A percentile compares a stretch with the other conserved stretches of the same genome.
These are phyloP conservation scores for Podospora pseudocomata DNA, from an alignment of 495 filamentous ascomycete genomes.

Conservation along the genomic window DNA sequence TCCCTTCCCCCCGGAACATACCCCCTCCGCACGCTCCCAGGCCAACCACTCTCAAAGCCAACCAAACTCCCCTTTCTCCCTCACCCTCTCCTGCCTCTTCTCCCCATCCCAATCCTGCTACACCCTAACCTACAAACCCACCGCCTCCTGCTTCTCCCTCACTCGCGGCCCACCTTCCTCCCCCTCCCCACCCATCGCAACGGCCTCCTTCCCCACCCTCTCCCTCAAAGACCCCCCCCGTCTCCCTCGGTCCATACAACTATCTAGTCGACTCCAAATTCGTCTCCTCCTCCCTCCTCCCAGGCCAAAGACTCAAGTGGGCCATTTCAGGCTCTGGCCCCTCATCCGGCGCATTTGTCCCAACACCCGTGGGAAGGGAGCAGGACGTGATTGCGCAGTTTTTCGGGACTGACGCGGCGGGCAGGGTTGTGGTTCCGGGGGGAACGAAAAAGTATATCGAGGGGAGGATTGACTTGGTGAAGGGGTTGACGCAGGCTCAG, in stretches of 20 bases:
- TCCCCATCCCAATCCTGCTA: background rate
- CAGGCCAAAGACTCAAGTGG: background rate
- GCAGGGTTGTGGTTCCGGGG: background rate
- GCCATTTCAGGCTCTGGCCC: no score
- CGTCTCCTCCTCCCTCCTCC: background rate
- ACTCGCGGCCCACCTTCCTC: background rate
- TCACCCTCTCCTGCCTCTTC: constrained; percentile 17
- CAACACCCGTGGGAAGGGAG: background rate
- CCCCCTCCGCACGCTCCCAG: background rate
- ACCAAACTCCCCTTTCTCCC: constrained; percentile 11
- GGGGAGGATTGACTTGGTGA: background rate
- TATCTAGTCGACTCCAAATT: background rate
- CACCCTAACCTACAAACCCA: constrained; percentile 8
- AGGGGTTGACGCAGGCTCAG: background rate
- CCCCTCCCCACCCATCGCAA: background rate
- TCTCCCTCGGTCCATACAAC: background rate
- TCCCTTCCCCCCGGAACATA: background rate
- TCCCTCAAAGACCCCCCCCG: background rate
- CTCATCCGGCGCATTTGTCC: background rate
- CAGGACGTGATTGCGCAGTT: constrained; percentile 9
- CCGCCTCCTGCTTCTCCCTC: background rate
- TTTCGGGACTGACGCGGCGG: constrained; percentile 6
- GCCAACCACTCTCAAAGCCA: no score
- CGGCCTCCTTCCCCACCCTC: background rate
- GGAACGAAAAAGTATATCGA: background rate